Percentiles rank a stretch among this genome's conserved stretches.
Conservation (phyloP, 2,329 filamentous ascomycete species). For the Cladosporium sp. region DNA sequence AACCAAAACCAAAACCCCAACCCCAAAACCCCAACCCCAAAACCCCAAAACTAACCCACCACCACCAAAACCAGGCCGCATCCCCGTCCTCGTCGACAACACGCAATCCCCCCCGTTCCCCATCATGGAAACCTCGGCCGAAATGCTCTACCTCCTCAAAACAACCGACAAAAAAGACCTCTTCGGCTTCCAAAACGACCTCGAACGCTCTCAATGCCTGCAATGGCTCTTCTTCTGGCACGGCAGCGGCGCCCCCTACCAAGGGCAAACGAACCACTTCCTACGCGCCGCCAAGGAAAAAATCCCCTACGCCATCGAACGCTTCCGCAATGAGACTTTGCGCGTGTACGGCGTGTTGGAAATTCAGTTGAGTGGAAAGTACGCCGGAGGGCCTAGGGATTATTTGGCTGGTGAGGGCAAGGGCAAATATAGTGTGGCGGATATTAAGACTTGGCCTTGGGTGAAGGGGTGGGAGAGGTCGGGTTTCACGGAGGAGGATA, state of each 20-base stretch:
- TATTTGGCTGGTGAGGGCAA: slow-evolving; percentile 51
- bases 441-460: slow-evolving; percentile 49
- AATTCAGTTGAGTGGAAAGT: slow-evolving; percentile 49
- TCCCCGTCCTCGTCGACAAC: slow-evolving; percentile 50
- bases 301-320: slow-evolving; percentile 46
- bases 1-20: slow-evolving; percentile 15
- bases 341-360: slow-evolving; percentile 54
- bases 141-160: slow-evolving; percentile 47
- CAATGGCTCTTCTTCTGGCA: slow-evolving; percentile 57
- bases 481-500: slow-evolving; percentile 45
- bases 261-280: slow-evolving; percentile 45
- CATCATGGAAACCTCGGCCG: slow-evolving; percentile 50
- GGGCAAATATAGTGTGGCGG: slow-evolving; percentile 51
- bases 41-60: not conserved
- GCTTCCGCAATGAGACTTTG: slow-evolving; percentile 49
- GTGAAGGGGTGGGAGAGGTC: slow-evolving; percentile 42
- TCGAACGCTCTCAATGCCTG: slow-evolving; percentile 45
- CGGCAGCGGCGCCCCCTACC: slow-evolving; percentile 37
- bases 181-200: slow-evolving; percentile 49
- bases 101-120: slow-evolving; percentile 45
- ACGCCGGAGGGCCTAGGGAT: slow-evolving; percentile 44
- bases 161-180: slow-evolving; percentile 44
- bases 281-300: slow-evolving; percentile 41
- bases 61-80: slow-evolving; percentile 33
- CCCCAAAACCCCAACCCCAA: not conserved